A percentile compares a stretch with the other conserved stretches of the same genome.
These are phyloP conservation scores for Emiliania huxleyi DNA, from an alignment of 78 protist species.

Conservation along the genomic window DNA sequence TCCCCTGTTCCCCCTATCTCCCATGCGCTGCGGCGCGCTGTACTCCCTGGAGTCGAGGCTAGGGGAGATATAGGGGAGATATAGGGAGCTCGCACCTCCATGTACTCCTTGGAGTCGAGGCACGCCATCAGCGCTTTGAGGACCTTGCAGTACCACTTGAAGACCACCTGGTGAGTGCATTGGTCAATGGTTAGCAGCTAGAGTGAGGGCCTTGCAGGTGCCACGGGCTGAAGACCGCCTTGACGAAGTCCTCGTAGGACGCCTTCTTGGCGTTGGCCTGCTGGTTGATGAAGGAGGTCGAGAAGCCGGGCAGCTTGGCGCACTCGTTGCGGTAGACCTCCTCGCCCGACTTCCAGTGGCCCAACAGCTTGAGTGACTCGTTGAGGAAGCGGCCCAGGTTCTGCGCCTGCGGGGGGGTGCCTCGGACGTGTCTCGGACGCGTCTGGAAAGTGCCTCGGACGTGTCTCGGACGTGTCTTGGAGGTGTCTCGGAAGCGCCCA, in stretches of 20 bases:
- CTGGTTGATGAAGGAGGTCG: neutral
- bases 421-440: no score
- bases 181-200: no score
- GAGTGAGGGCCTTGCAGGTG: no score
- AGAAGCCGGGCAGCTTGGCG: conserved; percentile 3
- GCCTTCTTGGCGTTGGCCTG: neutral
- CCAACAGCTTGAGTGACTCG: neutral
- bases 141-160: neutral
- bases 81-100: neutral
- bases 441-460: no score
- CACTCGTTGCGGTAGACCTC: neutral
- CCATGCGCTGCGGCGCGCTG: neutral
- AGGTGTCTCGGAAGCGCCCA: no score
- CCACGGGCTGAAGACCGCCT: no score
- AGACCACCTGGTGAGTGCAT: neutral
- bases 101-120: conserved; percentile 13
- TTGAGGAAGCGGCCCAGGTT: neutral
- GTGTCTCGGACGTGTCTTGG: no score
- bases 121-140: neutral
- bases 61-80: no score
- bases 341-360: neutral
- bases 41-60: no score
- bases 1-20: neutral
- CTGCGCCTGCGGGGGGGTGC: no score
- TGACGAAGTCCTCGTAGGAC: neutral